Evolutionary conservation across 2,329 filamentous ascomycete species (phyloP), one percentile per base, ranked within the genome.

Genomic region (Botrytis porri): DNA sequence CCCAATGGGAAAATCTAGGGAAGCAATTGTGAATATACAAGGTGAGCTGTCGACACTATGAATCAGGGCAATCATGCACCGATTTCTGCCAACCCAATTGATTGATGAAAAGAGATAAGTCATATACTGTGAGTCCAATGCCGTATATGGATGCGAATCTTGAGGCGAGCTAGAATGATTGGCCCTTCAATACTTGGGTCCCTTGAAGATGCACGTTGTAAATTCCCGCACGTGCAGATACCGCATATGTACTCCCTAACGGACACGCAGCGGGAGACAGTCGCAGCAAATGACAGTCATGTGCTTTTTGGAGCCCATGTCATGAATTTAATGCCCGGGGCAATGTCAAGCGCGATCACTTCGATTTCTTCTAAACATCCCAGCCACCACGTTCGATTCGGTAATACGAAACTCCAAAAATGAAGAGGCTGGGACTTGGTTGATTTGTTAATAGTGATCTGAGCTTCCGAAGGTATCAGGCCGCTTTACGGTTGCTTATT

Each of bases 171-270:
- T 69, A 37, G 61, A n/a, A 51, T 74, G 62, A 77, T 78, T 77
- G 77, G 77, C 54, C 69, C 73, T 74, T 70, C 39, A 20, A 48
- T 61, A 20, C 70, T 69, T 60, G 63, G 69, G 69, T 71, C 73
- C 72, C 69, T 74, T 71, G 73, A 67, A 66, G 69, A 67, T 62
- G 72, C 74, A 74, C 72, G 72, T 45, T 67, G 29, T 41, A 62
- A 72, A 77, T 75, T 75, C 75, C 74, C 72, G 75, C 73, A 75
- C 69, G 54, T 75, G 76, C 75, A 77, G 73, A 32, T 73, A 54
- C 73, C 63, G 73, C 74, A 76, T 75, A 70, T 71, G 71, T 69
- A 73, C 41, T 64, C 71, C 70, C 66, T 66, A 75, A 75, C 73
- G 75, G 74, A 75, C 73, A 72, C 75, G 76, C 75, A 79, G 75